phyloP scores from a whole-genome alignment of 2,329 filamentous ascomycete genomes.

The Colletotrichum costaricense region DNA sequence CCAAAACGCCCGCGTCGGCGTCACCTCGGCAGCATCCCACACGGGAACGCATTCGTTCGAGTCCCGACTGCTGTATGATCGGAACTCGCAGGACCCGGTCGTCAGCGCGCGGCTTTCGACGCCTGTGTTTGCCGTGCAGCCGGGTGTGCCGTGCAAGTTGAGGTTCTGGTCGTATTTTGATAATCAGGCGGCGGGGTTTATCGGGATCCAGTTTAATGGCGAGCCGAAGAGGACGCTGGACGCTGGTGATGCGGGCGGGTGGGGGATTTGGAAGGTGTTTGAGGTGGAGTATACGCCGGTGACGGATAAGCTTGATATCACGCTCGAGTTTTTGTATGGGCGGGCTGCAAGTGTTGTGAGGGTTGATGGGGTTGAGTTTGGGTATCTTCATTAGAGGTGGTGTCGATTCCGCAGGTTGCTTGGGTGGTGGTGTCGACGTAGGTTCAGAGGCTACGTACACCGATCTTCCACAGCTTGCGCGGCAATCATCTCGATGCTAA shows the following conservation, averaged over 20 bases:
- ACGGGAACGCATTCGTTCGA: not conserved
- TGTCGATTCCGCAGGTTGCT: not conserved
- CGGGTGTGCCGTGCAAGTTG: not conserved
- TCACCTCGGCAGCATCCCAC: not conserved
- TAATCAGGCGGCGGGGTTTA: slow-evolving; percentile 12
- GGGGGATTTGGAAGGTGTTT: slow-evolving; percentile 13
- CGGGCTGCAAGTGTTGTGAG: slow-evolving; percentile 6
- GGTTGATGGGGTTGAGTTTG: not conserved
- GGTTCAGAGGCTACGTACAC: not conserved
- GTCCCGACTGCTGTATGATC: not conserved
- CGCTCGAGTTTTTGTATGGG: slow-evolving; percentile 7
- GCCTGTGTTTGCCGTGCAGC: not conserved
- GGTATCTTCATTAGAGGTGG: not conserved
- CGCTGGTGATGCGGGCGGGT: slow-evolving; percentile 15
- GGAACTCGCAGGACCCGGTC: not conserved
- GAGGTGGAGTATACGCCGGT: slow-evolving; percentile 10
- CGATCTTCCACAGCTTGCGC: too few species aligned
- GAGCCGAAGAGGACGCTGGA: not conserved
- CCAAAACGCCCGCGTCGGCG: not conserved
- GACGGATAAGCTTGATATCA: not conserved
- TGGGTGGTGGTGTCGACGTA: too few species aligned
- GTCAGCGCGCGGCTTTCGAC: not conserved
- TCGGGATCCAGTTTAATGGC: slow-evolving; percentile 6
- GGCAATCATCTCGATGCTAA: not conserved
- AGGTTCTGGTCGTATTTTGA: slow-evolving; percentile 14